These are phyloP conservation scores for Papiliotrema terrestris DNA, from an alignment of 1,284 basidiomycete species.

Conservation along the genomic window DNA sequence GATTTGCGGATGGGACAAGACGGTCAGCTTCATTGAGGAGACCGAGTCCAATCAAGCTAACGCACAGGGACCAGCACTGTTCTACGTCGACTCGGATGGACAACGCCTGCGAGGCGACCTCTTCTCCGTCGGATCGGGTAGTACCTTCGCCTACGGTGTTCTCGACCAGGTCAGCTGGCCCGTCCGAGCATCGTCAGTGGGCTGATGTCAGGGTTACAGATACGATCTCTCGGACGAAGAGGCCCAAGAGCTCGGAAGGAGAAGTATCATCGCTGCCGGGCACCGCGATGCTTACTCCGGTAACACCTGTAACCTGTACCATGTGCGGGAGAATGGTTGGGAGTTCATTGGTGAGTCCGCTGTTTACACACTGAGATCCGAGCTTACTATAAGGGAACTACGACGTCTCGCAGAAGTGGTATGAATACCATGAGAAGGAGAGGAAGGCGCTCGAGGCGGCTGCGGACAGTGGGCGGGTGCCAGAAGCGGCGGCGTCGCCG, in stretches of 20 bases:
- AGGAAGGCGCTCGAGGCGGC: conserved; percentile 12
- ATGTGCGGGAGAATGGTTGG: conserved; percentile 93
- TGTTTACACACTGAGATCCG: neutral
- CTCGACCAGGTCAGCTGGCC: conserved; percentile 68
- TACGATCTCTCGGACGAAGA: conserved; percentile 94
- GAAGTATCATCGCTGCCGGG: conserved; percentile 95
- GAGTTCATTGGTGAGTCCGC: conserved; percentile 71
- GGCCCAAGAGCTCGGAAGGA: conserved; percentile 87
- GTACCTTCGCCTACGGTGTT: conserved; percentile 97
- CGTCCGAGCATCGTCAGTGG: neutral
- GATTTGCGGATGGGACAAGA: conserved; percentile 99
- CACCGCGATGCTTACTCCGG: conserved; percentile 98
- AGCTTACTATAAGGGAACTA: conserved; percentile 38
- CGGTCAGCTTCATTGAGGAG: conserved; percentile 55
- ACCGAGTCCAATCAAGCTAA: neutral
- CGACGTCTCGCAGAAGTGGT: conserved; percentile 50
- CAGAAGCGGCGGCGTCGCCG: conserved; percentile 20
- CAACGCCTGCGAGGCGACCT: conserved; percentile 91
- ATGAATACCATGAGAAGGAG: conserved; percentile 50
- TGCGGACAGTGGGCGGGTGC: conserved; percentile 13
- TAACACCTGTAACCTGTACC: conserved; percentile 93
- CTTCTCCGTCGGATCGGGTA: conserved; percentile 97
- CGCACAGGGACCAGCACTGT: conserved; percentile 81
- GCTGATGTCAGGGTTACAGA: conserved; percentile 62
- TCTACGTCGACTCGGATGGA: conserved; percentile 98